Evolutionary conservation across 2,329 filamentous ascomycete genomes (phyloP).

Genomic region (Sarocladium kiliense): DNA sequence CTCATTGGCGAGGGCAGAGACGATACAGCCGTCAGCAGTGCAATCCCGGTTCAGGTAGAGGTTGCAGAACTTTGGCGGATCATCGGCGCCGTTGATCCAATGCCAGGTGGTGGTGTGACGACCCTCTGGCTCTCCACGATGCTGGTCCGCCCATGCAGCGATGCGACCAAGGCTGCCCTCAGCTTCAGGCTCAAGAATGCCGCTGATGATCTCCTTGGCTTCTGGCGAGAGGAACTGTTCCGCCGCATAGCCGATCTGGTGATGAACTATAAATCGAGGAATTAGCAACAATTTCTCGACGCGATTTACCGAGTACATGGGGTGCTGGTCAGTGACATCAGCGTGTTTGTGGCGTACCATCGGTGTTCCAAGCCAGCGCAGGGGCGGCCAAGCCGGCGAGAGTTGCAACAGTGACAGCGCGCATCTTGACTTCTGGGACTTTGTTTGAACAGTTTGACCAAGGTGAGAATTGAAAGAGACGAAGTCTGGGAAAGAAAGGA

Average conservation of each 20-base stretch:
- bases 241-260: slow-evolving; percentile 1
- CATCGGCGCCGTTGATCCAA: slow-evolving; percentile 8
- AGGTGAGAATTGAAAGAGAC: no score
- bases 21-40: slow-evolving; percentile 2
- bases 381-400: background rate
- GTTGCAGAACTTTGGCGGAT: slow-evolving; percentile 6
- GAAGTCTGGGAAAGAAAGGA: background rate
- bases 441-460: no score
- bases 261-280: no score
- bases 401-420: background rate
- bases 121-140: slow-evolving; percentile 1
- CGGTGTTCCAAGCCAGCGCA: slow-evolving; percentile 6
- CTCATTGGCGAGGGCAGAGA: slow-evolving; percentile 1
- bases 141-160: background rate
- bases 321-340: background rate
- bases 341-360: background rate
- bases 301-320: no score
- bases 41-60: slow-evolving; percentile 1
- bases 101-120: slow-evolving; percentile 7
- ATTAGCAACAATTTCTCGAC: no score
- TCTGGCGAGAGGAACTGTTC: slow-evolving; percentile 6
- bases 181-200: slow-evolving; percentile 2
- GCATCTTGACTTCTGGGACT: background rate
- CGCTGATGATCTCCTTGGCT: slow-evolving; percentile 6
- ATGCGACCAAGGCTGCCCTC: slow-evolving; percentile 4